phyloP scores from a whole-genome alignment of 305 asterid genomes.

The Caryopteris hybrid region DNA sequence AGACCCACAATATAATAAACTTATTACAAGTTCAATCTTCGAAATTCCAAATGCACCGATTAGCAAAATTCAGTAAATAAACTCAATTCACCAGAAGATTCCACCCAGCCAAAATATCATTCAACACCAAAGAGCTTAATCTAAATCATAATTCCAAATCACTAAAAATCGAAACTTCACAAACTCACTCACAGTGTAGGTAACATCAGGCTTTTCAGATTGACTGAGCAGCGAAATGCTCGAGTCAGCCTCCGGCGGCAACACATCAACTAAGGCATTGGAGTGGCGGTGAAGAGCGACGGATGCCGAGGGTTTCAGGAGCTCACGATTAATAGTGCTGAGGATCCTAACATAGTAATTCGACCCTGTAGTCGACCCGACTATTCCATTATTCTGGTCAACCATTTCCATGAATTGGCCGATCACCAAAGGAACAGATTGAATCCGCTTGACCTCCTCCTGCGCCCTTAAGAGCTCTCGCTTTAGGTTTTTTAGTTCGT shows the following conservation, averaged over 20 bases:
- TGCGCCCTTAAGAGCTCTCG: constrained; percentile 10
- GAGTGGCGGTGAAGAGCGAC: constrained; percentile 10
- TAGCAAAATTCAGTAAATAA: neutral
- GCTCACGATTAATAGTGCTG: constrained; percentile 5
- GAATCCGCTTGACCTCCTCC: constrained; percentile 16
- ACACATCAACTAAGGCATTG: constrained; percentile 8
- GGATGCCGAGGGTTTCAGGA: constrained; percentile 10
- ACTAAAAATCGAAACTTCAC: neutral
- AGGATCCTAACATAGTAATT: constrained; percentile 8
- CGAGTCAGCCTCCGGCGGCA: constrained; percentile 10
- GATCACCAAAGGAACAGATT: constrained; percentile 5
- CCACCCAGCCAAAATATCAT: neutral
- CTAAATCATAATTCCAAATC: neutral
- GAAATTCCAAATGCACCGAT: neutral
- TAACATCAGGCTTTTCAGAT: constrained; percentile 13
- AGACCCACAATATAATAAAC: neutral
- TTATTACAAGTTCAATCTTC: neutral
- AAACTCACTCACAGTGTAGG: constrained; percentile 5
- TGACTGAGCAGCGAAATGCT: constrained; percentile 8
- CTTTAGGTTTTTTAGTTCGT: constrained; percentile 12
- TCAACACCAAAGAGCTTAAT: neutral
- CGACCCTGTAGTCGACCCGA: constrained; percentile 10
- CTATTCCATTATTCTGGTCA: constrained; percentile 4
- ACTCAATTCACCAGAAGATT: neutral
- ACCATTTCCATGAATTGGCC: constrained; percentile 14